These are phyloP conservation scores for Trifolium subterraneum DNA, from an alignment of 306 rosid species.

Conservation along the genomic window DNA sequence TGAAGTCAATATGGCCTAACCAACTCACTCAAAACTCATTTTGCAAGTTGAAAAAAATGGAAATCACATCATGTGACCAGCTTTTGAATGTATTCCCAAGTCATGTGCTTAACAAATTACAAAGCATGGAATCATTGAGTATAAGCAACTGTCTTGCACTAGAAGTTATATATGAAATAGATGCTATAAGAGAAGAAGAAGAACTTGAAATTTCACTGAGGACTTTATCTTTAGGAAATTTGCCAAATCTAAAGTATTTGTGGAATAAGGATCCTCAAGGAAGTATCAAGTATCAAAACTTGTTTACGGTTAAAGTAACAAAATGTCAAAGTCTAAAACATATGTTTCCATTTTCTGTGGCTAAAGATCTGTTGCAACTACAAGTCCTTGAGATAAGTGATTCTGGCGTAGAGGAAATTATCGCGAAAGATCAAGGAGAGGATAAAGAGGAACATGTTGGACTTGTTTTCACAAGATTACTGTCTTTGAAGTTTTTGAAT, in stretches of 20 bases:
- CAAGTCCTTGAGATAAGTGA: conserved; percentile 45
- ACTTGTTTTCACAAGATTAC: conserved; percentile 46
- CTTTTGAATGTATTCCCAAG: conserved; percentile 45
- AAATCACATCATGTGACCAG: conserved; percentile 41
- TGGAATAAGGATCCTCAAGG: conserved; percentile 48
- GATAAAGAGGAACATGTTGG: conserved; percentile 33
- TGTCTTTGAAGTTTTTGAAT: conserved; percentile 37
- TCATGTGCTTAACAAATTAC: conserved; percentile 43
- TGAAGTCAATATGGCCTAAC: conserved; percentile 48
- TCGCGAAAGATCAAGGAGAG: conserved; percentile 35
- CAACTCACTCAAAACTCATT: conserved; percentile 30
- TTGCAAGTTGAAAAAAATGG: conserved; percentile 43
- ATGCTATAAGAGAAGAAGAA: conserved; percentile 20
- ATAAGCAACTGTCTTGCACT: conserved; percentile 37
- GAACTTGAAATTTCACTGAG: conserved; percentile 33
- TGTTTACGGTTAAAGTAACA: conserved; percentile 29
- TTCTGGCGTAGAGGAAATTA: conserved; percentile 44
- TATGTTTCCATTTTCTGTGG: conserved; percentile 49
- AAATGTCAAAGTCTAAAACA: conserved; percentile 40
- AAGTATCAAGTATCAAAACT: conserved; percentile 31
- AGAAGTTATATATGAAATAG: conserved; percentile 43
- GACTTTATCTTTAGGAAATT: conserved; percentile 41
- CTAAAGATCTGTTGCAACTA: conserved; percentile 46
- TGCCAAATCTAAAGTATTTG: conserved; percentile 46
- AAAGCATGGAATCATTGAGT: conserved; percentile 45